These are phyloP conservation scores for Fraxinus anomala DNA, from an alignment of 257 asterid species.

Conservation along the genomic window DNA sequence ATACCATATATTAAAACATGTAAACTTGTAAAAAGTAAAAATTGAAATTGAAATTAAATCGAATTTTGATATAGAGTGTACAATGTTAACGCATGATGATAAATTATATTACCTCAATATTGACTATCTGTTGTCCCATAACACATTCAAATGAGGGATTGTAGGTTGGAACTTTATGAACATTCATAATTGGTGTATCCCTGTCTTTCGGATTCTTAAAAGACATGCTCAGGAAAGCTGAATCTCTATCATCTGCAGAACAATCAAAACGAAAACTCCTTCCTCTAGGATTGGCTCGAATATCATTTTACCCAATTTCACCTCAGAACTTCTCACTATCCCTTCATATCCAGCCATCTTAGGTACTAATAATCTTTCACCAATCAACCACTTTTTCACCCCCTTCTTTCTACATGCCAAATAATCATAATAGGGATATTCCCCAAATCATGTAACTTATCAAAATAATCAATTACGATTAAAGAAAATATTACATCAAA, in stretches of 20 bases:
- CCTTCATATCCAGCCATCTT: conserved; percentile 61
- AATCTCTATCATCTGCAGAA: conserved; percentile 67
- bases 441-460: no score
- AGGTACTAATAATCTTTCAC: conserved; percentile 17
- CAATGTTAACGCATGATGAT: conserved; percentile 12
- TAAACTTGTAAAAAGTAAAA: not conserved
- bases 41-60: not conserved
- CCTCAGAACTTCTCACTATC: conserved; percentile 33
- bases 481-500: no score
- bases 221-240: conserved; percentile 80
- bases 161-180: conserved; percentile 48
- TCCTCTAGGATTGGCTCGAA: conserved; percentile 84
- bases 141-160: conserved; percentile 69
- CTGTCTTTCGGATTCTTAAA: conserved; percentile 60
- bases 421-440: no score
- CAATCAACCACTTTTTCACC: no score
- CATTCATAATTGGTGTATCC: conserved; percentile 60
- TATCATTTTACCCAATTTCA: conserved; percentile 61
- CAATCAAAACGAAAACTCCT: conserved; percentile 93
- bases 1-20: conserved; percentile 23
- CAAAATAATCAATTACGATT: no score
- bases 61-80: not conserved
- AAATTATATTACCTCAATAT: conserved; percentile 55
- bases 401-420: no score
- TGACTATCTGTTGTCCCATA: conserved; percentile 66